Base-by-base conservation (phyloP, 805 yeast genomes). In the Metschnikowia orientalis region DNA sequence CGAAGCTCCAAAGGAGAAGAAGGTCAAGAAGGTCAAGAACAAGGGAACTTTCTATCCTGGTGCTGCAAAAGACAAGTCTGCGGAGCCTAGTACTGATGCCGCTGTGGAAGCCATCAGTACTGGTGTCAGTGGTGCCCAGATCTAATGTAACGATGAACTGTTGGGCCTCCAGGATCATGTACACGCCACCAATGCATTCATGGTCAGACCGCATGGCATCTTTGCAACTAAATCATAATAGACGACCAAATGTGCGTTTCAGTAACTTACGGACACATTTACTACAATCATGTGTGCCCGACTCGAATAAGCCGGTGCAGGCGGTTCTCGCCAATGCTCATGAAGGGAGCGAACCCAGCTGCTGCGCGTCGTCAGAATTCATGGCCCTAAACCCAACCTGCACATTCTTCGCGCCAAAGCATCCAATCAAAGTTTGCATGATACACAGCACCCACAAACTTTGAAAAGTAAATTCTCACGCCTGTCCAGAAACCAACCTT, bases 31-130 rank as follows among this genome's bases (percentile, higher is more conserved):
- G 54, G 82, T 78, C 54, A 88, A 88, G 69, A 78, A 85, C 56
- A 86, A 87, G 63, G 97, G 97, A 42, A 55, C 87, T n/a, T 76
- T 76, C 61, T 86, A 83, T 72, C 96, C 96, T 25, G 95, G 94
- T 48, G 71, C 67, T 26, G 32, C 26, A 11, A 29, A 29, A 16
- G 32, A 29, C 3, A 29, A 29, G 20, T 22, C 32, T 7, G 26
- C 32, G 4, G 32, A 23, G 18, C 26, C 32, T 15, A 29, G 26
- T 12, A 26, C 16, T 9, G 5, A 25, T 22, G 26, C 21, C 9
- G 26, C 32, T 11, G 26, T 29, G 4, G 26, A 29, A 13, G 19
- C 32, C 3, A 26, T 29, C 17, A 22, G 26, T 17, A 15, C 21
- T 9, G 21, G 26, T 12, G 32, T 29, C 6, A 26, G 23, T 15